Evolutionary conservation across 345 rosid genomes (phyloP).

Genomic region (Eucalyptus virginea): DNA sequence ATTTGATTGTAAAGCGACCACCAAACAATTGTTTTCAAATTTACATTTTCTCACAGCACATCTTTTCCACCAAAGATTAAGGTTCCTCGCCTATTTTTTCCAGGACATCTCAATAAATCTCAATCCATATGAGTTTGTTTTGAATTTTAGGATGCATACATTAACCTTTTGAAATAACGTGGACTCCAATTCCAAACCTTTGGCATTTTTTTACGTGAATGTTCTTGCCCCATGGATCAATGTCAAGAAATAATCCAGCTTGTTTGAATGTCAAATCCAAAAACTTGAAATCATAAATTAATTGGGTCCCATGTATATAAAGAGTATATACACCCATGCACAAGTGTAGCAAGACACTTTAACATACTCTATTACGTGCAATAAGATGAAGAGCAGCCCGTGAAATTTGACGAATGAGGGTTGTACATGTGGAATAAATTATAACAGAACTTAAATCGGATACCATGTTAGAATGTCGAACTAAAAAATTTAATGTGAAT

Average conservation of each 20-base stretch:
- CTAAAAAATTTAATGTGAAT: accelerated
- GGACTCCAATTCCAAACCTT: neutral
- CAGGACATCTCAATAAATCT: neutral
- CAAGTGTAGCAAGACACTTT: too few relatives aligned
- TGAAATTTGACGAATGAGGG: neutral
- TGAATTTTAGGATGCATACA: neutral
- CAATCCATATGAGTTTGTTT: neutral
- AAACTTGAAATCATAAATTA: neutral
- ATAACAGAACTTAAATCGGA: accelerated
- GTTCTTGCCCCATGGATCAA: neutral
- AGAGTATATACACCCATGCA: accelerated
- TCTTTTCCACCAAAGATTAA: neutral
- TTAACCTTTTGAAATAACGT: neutral
- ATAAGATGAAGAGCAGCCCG: accelerated
- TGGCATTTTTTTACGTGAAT: neutral
- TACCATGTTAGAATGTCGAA: neutral
- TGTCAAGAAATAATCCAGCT: neutral
- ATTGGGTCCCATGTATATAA: neutral
- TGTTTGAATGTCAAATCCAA: neutral
- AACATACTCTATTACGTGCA: neutral
- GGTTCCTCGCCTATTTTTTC: accelerated
- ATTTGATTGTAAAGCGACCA: neutral
- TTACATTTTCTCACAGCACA: accelerated
- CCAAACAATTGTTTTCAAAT: neutral
- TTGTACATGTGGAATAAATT: accelerated